Percentiles rank a stretch among this genome's conserved stretches.
These are phyloP conservation scores for Suillus plorans DNA, from an alignment of 768 basidiomycete species.

Conservation along the genomic window DNA sequence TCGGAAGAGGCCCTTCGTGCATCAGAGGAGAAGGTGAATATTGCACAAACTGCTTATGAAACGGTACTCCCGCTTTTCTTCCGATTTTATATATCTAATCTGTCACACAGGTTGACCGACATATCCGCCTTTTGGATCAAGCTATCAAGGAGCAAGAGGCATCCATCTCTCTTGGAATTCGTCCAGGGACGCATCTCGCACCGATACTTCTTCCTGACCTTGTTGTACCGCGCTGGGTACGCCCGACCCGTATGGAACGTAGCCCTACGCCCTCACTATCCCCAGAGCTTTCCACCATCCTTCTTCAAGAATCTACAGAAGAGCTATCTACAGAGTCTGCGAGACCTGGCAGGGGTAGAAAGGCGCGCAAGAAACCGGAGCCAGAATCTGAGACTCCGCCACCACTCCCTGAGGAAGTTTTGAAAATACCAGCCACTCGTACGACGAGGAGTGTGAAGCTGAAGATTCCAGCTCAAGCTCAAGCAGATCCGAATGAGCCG, in stretches of 20 bases:
- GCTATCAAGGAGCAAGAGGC: conserved; percentile 64
- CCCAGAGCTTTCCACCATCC: conserved; percentile 24
- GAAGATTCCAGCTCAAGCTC: conserved; percentile 36
- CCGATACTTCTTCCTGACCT: conserved; percentile 64
- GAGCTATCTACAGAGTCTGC: conserved; percentile 15
- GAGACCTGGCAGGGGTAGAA: conserved; percentile 25
- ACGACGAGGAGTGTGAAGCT: conserved; percentile 32
- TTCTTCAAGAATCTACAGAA: conserved; percentile 16
- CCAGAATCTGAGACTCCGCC: conserved; percentile 4
- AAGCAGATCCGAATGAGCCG: conserved; percentile 43
- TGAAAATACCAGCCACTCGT: conserved; percentile 11
- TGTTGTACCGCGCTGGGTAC: conserved; percentile 52
- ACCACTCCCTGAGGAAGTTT: conserved; percentile 6
- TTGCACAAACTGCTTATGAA: conserved; percentile 69
- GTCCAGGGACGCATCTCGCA: conserved; percentile 52
- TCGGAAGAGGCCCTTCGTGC: conserved; percentile 60
- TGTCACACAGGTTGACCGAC: conserved; percentile 65
- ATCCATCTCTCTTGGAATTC: conserved; percentile 50
- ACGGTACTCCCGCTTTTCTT: conserved; percentile 41
- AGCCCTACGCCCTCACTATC: conserved; percentile 42
- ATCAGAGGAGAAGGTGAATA: conserved; percentile 76
- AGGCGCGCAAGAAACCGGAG: conserved; percentile 20
- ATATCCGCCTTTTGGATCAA: conserved; percentile 76
- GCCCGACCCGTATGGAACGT: conserved; percentile 41
- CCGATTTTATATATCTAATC: conserved; percentile 4